Conservation (phyloP, 108 stramenopile genomes). For the Nitzschia inconspicua region DNA sequence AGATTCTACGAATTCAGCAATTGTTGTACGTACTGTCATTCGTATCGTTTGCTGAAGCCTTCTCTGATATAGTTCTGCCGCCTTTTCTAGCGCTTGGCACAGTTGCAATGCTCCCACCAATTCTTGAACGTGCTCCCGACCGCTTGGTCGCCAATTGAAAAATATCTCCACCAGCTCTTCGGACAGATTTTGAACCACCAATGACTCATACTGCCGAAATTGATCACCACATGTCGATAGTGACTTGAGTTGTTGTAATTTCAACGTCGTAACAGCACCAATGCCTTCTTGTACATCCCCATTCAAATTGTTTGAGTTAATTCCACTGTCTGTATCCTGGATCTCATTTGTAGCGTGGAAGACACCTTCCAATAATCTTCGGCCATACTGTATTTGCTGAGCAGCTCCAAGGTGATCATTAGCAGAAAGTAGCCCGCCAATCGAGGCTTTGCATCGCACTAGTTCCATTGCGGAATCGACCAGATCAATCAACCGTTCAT, state of each 20-base stretch:
- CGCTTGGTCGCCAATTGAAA: constrained; percentile 55
- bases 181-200: constrained; percentile 72
- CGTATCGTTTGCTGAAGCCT: constrained; percentile 74
- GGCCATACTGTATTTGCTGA: constrained; percentile 69
- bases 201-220: constrained; percentile 74
- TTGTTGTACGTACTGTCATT: constrained; percentile 86
- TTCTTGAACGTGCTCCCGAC: constrained; percentile 29
- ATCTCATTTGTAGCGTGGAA: not conserved
- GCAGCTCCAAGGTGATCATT: constrained; percentile 74
- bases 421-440: constrained; percentile 64
- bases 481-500: constrained; percentile 46
- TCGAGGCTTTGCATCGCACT: constrained; percentile 54
- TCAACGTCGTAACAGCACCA: not conserved
- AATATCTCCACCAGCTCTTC: constrained; percentile 81
- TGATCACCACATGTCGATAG: constrained; percentile 62
- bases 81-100: constrained; percentile 32
- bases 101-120: constrained; percentile 55
- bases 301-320: not conserved
- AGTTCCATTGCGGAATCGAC: constrained; percentile 74
- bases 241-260: constrained; percentile 48
- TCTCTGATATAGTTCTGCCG: constrained; percentile 48
- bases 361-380: constrained; percentile 41
- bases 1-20: constrained; percentile 75
- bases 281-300: not conserved
- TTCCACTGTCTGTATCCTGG: not conserved